Evolutionary conservation across 805 yeast genomes (phyloP), one percentile per base, ranked within the genome.

Genomic region (Scheffersomyces stipitis): DNA sequence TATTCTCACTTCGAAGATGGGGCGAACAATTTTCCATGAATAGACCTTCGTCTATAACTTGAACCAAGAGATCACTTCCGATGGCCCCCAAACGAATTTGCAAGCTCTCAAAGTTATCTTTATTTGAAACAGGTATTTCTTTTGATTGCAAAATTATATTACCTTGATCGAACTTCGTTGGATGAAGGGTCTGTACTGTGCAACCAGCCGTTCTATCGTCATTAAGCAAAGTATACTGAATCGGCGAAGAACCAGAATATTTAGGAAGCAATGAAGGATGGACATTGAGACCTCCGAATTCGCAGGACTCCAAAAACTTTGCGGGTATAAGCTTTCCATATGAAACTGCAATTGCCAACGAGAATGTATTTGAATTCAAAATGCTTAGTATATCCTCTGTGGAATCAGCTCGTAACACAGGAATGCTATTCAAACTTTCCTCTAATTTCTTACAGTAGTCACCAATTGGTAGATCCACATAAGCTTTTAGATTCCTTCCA

Each of bases 241-340:
- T 62, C 0, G 99, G 99, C 1, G 96, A 83, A 0, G 97, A 81
- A 1, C 99, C 99, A 2, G 88, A 76, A 48, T 86, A 78, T 31
- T 63, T 65, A 0, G 99, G 99, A 6, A 93, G 69, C 5, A 89
- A 56, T 0, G 96, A 88, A 0, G 99, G 99, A 56, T 93, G 99
- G 1, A 93, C 88, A 54, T 93, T 93, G 18, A 93, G 54, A 0
- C 97, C 95, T 3, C 90, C 88, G 51, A 58, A 78, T 9, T 58
- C 56, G 15, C 81, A 62, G 0, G 56, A 33, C 0, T 52, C 33
- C 1, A 93, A 58, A 45, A 88, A 78, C 2, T 56, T 40, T 0
- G 61, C 63, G 0, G 98, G 97, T 3, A 93, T 88, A 30, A 91
- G 65, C 34, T 71, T 71, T 0, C 98, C 99, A 57, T 80, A 93